A percentile compares a stretch with the other conserved stretches of the same genome.
Evolutionary conservation across 805 yeast species (phyloP).

Genomic region (Henningerozyma blattae): DNA sequence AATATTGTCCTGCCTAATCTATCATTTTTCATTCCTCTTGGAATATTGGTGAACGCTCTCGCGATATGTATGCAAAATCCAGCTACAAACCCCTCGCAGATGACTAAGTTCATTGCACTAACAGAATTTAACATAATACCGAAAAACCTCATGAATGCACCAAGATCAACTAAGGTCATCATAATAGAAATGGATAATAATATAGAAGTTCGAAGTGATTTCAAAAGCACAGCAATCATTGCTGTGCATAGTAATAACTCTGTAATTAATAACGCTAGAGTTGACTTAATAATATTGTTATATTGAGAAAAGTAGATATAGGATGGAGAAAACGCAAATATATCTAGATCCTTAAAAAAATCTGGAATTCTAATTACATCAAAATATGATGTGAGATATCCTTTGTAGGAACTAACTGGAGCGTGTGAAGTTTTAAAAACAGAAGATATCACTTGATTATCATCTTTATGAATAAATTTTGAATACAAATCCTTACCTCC

Average conservation of each 20-base stretch:
- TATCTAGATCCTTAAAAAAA: slow-evolving; percentile 42
- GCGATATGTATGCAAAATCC: slow-evolving; percentile 88
- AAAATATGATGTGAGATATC: slow-evolving; percentile 70
- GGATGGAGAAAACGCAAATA: slow-evolving; percentile 88
- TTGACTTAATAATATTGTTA: slow-evolving; percentile 44
- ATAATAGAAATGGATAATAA: slow-evolving; percentile 46
- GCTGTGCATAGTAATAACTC: slow-evolving; percentile 44
- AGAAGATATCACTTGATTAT: slow-evolving; percentile 38
- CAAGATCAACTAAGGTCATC: slow-evolving; percentile 58
- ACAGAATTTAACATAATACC: slow-evolving; percentile 77
- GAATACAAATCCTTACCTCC: slow-evolving; percentile 94
- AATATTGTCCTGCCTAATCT: slow-evolving; percentile 30
- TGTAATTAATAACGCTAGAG: slow-evolving; percentile 39
- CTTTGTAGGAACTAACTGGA: slow-evolving; percentile 72
- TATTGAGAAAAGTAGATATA: slow-evolving; percentile 91
- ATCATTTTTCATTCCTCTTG: slow-evolving; percentile 23
- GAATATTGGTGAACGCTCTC: slow-evolving; percentile 52
- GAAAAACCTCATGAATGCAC: slow-evolving; percentile 70
- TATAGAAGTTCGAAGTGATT: slow-evolving; percentile 50
- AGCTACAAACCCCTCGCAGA: slow-evolving; percentile 88
- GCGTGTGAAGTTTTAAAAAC: slow-evolving; percentile 71
- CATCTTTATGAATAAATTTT: slow-evolving; percentile 37
- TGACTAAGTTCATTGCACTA: slow-evolving; percentile 75
- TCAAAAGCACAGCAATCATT: slow-evolving; percentile 47
- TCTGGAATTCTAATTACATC: slow-evolving; percentile 56